Evolutionary conservation across 1,284 basidiomycete genomes (phyloP).

Genomic region (Prillingera fragicola): DNA sequence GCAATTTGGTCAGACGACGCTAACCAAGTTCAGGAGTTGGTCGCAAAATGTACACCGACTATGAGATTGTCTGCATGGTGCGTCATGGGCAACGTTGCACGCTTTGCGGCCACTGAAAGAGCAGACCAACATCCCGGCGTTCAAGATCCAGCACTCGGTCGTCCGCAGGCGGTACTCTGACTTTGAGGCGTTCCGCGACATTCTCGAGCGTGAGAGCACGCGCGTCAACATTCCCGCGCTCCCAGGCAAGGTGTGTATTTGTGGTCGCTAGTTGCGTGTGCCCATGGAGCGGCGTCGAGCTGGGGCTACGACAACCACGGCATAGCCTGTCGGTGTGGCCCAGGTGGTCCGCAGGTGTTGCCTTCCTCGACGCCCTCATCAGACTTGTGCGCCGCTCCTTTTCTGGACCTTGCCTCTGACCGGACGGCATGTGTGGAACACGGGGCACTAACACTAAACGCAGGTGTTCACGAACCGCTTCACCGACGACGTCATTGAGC

Average conservation of each 20-base stretch:
- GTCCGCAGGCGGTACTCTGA: constrained; percentile 95
- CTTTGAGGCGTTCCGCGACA: constrained; percentile 98
- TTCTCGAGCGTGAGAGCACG: constrained; percentile 92
- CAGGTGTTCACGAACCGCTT: constrained; percentile 87
- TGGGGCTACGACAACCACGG: neutral
- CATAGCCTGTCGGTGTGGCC: neutral
- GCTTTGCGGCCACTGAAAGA: constrained; percentile 1
- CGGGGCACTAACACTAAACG: too few relatives aligned
- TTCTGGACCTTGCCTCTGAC: too few relatives aligned
- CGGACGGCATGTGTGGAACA: too few relatives aligned
- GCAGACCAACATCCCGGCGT: constrained; percentile 97
- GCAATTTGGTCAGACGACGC: constrained; percentile 2
- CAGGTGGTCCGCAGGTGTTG: too few relatives aligned
- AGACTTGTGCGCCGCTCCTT: too few relatives aligned
- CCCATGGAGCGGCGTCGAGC: neutral
- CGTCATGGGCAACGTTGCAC: constrained; percentile 23
- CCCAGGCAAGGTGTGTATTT: constrained; percentile 71
- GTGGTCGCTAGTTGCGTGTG: neutral
- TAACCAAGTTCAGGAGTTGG: constrained; percentile 66
- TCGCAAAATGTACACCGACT: constrained; percentile 98
- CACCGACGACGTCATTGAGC: constrained; percentile 95
- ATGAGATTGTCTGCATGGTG: constrained; percentile 96
- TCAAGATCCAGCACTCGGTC: constrained; percentile 90
- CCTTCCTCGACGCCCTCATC: too few relatives aligned
- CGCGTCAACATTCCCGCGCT: constrained; percentile 95